Evolutionary conservation across 2,329 filamentous ascomycete species (phyloP), one percentile per base, ranked within the genome.

Genomic region (Claviceps citrina): DNA sequence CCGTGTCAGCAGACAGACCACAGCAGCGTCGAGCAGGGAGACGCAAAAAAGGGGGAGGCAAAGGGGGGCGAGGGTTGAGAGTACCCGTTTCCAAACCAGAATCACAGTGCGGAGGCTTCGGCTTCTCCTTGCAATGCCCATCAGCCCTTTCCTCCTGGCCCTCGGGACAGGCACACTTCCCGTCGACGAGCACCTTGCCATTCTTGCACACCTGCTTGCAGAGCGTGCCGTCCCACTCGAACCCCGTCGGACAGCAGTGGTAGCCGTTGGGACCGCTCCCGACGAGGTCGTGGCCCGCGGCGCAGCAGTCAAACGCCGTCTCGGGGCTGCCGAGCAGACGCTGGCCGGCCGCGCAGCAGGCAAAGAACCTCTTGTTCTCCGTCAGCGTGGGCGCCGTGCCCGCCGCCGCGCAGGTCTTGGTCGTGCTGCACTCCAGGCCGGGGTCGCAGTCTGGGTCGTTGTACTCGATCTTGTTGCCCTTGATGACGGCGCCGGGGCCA

Each of bases 301-400:
- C 47, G 36, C 46, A 49, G 41, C 47, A 49, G 37, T 49, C 39
- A 19, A 47, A 49, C 8, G 37, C 45, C 4, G 46, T 47, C 20
- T 44, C 43, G 6, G 41, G 38, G 25, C 38, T 41, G 22, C 46
- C 46, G 22, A 44, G 42, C 13, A 48, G 43, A n/a, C 24, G 31
- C 31, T 44, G 38, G 7, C 40, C 43, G 1, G 22, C 24, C 3
- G 30, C 18, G 22, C 46, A 45, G 38, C 45, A 48, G 2, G 42
- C 42, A 20, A 42, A 44, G 31, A 34, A 43, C 36, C 41, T 43
- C 39, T 46, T 40, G 42, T 51, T 30, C 18, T 43, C 32, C 13
- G 28, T 41, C 30, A 46, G 31, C 25, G 38, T 40, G 9, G 44
- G 44, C 12, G 16, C n/a, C 3, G 44, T 40, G 4, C 40, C 42